Base-by-base conservation (phyloP, 352 stramenopile species). In the Globisporangium alternatum region DNA sequence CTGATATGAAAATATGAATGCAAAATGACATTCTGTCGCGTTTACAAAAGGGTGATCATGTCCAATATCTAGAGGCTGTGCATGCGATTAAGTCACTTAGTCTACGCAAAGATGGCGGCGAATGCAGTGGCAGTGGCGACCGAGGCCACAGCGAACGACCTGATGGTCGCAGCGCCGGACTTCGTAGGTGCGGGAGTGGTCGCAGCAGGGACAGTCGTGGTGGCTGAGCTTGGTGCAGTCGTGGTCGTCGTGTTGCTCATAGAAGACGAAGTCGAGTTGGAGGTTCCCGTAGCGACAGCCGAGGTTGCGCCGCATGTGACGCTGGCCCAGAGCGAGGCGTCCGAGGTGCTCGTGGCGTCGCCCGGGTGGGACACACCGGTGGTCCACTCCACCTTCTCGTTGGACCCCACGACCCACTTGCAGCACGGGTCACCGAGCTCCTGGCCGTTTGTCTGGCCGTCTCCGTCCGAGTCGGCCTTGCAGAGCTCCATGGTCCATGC, bases 381-480 rank as follows among this genome's bases (percentile, higher is more conserved):
- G 25, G 30, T 44, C 45, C 66, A 72, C 22, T 60, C 54, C 52
- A 68, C 47, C 12, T 71, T 71, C 17, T 52, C 28, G 56, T 54
- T 71, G 19, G 70, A 63, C n/a, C 30, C 25, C 25, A 33, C 35
- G 15, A 63, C 39, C 64, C 64, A 63, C 48, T 78, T 64, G n/a
- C 80, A 89, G 66, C 72, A 69, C 25, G 79, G 80, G 52, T 89
- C 80, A 9, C 80, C 80, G 17, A 89, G 71, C 59, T 89, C 80
- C 52, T 84, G 54, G 9, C 80, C 80, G 64, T 89, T 89, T n/a
- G 72, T 86, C 35, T 71, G 60, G 12, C 79, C 79, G 60, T 89
- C 80, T 47, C 70, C 70, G 33, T 77, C 75, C 45, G 73, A 66
- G 56, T 81, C 75, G 9, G 55, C 53, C 10, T 80, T n/a, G 57